A percentile compares a stretch with the other conserved stretches of the same genome.
Conservation (phyloP, 2,329 filamentous ascomycete genomes). For the Arthrobotrys entomopaga region DNA sequence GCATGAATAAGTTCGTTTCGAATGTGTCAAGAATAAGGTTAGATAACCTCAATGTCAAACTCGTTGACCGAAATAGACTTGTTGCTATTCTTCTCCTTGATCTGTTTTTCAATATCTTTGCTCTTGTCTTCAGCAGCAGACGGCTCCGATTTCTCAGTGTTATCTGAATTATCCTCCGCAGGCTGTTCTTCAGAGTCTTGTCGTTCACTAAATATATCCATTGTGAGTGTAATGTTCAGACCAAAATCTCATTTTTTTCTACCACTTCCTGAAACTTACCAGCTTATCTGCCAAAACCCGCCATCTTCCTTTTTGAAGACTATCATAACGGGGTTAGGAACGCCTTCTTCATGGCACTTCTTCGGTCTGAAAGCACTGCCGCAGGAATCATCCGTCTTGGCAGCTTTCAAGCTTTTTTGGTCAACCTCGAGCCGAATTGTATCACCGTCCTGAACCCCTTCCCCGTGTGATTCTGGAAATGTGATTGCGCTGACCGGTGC, state of each 20-base stretch:
- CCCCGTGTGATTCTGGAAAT: background rate
- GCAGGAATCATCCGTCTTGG: slow-evolving; percentile 19
- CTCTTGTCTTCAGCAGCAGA: background rate
- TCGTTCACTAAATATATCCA: background rate
- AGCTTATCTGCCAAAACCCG: slow-evolving; percentile 23
- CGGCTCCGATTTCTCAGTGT: background rate
- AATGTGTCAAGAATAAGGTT: slow-evolving; percentile 10
- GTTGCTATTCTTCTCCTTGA: slow-evolving; percentile 7
- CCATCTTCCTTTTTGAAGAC: slow-evolving; percentile 21
- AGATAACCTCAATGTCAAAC: slow-evolving; percentile 14
- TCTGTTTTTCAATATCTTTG: background rate
- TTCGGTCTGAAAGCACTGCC: slow-evolving; percentile 11
- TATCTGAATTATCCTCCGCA: background rate
- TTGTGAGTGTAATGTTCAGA: too few relatives aligned
- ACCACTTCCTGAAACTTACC: slow-evolving; percentile 11
- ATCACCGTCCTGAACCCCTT: background rate
- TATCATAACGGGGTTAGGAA: background rate
- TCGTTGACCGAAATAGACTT: slow-evolving; percentile 20
- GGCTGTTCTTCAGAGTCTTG: background rate
- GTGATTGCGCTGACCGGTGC: slow-evolving; percentile 15
- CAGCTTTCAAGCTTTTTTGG: slow-evolving; percentile 18
- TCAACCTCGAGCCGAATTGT: slow-evolving; percentile 30
- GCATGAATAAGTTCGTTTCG: background rate
- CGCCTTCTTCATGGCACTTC: slow-evolving; percentile 7
- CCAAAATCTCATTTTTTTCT: too few relatives aligned